Evolutionary conservation across 768 basidiomycete species (phyloP).

Genomic region (Pulveroboletus sp.): DNA sequence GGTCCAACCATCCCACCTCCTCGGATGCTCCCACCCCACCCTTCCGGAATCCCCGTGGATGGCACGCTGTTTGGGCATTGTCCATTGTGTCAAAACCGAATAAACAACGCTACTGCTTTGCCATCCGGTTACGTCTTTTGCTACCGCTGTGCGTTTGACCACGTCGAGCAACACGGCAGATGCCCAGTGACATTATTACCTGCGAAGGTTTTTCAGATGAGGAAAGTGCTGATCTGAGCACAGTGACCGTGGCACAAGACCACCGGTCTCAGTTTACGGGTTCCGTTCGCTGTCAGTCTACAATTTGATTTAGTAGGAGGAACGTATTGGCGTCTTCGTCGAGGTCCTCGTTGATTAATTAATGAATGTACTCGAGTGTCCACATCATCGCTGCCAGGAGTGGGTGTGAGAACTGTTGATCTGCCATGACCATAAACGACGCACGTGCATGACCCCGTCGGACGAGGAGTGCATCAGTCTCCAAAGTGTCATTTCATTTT

Average conservation of each 20-base stretch:
- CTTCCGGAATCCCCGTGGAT: slow-evolving; percentile 64
- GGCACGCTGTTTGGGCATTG: slow-evolving; percentile 72
- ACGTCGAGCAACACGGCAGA: slow-evolving; percentile 69
- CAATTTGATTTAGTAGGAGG: slow-evolving; percentile 7
- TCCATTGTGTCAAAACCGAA: slow-evolving; percentile 66
- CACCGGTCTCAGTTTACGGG: not conserved
- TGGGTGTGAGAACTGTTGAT: not conserved
- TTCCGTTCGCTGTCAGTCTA: slow-evolving; percentile 1
- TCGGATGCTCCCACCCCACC: slow-evolving; percentile 68
- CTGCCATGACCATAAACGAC: slow-evolving; percentile 6
- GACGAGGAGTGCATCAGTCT: slow-evolving; percentile 7
- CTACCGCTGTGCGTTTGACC: slow-evolving; percentile 84
- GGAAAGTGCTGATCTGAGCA: slow-evolving; percentile 75
- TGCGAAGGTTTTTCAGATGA: slow-evolving; percentile 72
- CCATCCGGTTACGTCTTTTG: slow-evolving; percentile 95
- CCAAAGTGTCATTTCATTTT: slow-evolving; percentile 8
- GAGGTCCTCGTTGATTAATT: slow-evolving; percentile 5
- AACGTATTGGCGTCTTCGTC: slow-evolving; percentile 4
- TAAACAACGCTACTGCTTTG: slow-evolving; percentile 84
- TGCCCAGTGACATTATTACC: slow-evolving; percentile 88
- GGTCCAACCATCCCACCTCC: slow-evolving; percentile 78
- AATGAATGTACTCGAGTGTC: not conserved
- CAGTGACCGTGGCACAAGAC: too few species aligned
- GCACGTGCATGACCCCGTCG: slow-evolving; percentile 24
- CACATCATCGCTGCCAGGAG: not conserved